These are phyloP conservation scores for Myriosclerotinia duriaeana DNA, from an alignment of 2,329 filamentous ascomycete genomes.

Conservation along the genomic window DNA sequence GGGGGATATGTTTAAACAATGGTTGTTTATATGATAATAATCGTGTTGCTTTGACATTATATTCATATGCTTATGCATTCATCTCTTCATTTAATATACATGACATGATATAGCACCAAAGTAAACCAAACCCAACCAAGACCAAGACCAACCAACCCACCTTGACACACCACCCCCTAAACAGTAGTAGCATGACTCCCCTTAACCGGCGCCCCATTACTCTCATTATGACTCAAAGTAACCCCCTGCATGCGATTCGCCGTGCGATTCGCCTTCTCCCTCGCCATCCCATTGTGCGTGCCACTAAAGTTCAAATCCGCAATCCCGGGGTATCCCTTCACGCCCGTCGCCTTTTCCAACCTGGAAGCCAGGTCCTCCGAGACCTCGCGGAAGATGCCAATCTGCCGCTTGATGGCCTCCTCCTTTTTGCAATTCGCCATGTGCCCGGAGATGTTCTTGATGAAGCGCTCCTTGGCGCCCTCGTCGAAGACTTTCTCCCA, in stretches of 20 bases:
- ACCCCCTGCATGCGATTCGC: constrained; percentile 51
- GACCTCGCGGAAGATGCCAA: constrained; percentile 59
- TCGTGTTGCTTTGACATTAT: neutral
- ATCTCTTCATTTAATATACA: neutral
- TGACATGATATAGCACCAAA: neutral
- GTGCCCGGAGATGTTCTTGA: constrained; percentile 59
- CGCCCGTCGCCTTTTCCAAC: constrained; percentile 54
- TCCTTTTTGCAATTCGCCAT: constrained; percentile 52
- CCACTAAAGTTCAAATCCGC: constrained; percentile 57
- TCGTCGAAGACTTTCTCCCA: constrained; percentile 45
- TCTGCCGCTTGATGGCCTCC: constrained; percentile 57
- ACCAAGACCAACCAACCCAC: neutral
- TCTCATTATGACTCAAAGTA: constrained; percentile 41
- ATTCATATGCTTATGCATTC: neutral
- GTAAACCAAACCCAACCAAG: too few species aligned
- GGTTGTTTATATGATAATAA: neutral
- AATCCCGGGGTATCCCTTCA: constrained; percentile 61
- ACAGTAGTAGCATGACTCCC: constrained; percentile 24
- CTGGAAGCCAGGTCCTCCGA: constrained; percentile 53
- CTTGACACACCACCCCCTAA: neutral
- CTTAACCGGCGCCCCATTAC: constrained; percentile 50
- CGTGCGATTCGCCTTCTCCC: constrained; percentile 46
- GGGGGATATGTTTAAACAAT: too few species aligned
- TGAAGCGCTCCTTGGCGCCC: constrained; percentile 57
- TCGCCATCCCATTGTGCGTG: constrained; percentile 58